These are phyloP conservation scores for Schrenkiella parvula DNA, from an alignment of 345 rosid species.

Conservation along the genomic window DNA sequence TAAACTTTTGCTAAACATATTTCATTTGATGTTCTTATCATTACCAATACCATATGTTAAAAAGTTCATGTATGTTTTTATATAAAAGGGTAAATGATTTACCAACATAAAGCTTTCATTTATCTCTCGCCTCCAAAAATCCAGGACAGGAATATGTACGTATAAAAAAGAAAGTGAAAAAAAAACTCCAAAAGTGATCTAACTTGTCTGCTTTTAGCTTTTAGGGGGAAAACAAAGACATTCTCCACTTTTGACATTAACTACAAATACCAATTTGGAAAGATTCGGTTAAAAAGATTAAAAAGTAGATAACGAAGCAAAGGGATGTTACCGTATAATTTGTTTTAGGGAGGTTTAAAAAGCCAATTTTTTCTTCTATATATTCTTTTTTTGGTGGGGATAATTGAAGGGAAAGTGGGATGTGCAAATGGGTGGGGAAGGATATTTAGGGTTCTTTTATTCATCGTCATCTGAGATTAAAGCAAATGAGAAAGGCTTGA, in stretches of 20 bases:
- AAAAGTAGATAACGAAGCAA: background rate
- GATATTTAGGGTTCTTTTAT: conserved; percentile 21
- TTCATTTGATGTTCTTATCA: too few species aligned
- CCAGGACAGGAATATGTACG: conserved; percentile 12
- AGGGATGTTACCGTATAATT: conserved; percentile 26
- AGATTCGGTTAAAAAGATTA: conserved; percentile 16
- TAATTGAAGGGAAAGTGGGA: background rate
- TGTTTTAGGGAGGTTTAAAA: background rate
- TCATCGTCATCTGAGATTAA: conserved; percentile 60
- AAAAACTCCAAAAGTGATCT: conserved; percentile 10
- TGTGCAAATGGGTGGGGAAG: conserved; percentile 14
- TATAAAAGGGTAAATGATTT: background rate
- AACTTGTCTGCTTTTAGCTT: conserved; percentile 9
- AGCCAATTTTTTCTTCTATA: conserved; percentile 19
- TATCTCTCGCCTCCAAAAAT: conserved; percentile 15
- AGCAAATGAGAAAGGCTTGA: conserved; percentile 83
- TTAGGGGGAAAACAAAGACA: conserved; percentile 8
- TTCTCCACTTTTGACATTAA: conserved; percentile 21
- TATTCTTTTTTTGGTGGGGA: background rate
- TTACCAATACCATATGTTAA: background rate
- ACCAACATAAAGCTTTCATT: background rate
- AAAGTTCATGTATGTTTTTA: background rate
- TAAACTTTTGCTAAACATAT: too few species aligned
- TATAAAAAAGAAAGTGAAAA: background rate
- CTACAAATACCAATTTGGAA: conserved; percentile 17